Conservation (phyloP, 2,329 filamentous ascomycete genomes). For the Tolypocladium cylindrosporum region DNA sequence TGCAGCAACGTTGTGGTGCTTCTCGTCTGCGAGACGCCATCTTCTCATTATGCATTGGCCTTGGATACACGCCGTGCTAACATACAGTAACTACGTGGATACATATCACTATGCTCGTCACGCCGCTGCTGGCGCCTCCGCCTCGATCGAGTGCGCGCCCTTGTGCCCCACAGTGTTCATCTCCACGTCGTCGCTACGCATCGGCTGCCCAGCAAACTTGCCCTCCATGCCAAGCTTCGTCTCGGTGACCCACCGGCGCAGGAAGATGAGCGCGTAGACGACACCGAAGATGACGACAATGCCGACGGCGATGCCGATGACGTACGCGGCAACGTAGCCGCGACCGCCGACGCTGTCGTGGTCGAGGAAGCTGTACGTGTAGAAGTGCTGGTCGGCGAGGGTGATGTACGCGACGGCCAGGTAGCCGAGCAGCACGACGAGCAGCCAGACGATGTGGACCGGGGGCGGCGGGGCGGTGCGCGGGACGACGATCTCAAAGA, state of each 20-base stretch:
- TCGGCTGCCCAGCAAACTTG: slow-evolving; percentile 24
- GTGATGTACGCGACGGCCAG: slow-evolving; percentile 67
- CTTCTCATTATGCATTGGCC: too few relatives aligned
- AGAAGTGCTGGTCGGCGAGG: slow-evolving; percentile 57
- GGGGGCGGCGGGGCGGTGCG: slow-evolving; percentile 50
- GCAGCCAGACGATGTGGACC: slow-evolving; percentile 56
- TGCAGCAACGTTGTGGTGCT: background rate
- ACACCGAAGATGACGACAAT: slow-evolving; percentile 43
- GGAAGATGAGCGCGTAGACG: slow-evolving; percentile 38
- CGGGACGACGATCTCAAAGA: slow-evolving; percentile 65
- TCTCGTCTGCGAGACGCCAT: background rate
- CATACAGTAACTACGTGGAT: background rate
- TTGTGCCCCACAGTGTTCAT: slow-evolving; percentile 10
- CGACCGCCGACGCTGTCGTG: slow-evolving; percentile 37
- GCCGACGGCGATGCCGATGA: slow-evolving; percentile 46
- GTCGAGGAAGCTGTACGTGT: slow-evolving; percentile 73
- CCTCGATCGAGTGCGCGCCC: slow-evolving; percentile 5
- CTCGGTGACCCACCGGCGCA: slow-evolving; percentile 40
- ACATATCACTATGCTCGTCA: background rate
- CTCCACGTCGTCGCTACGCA: slow-evolving; percentile 15
- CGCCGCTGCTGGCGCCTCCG: slow-evolving; percentile 5
- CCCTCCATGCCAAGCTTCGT: slow-evolving; percentile 31
- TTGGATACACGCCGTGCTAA: too few relatives aligned
- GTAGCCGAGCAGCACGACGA: slow-evolving; percentile 64
- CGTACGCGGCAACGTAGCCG: slow-evolving; percentile 51